phyloP scores from a whole-genome alignment of 768 basidiomycete species.

The Trametes sanguinea region DNA sequence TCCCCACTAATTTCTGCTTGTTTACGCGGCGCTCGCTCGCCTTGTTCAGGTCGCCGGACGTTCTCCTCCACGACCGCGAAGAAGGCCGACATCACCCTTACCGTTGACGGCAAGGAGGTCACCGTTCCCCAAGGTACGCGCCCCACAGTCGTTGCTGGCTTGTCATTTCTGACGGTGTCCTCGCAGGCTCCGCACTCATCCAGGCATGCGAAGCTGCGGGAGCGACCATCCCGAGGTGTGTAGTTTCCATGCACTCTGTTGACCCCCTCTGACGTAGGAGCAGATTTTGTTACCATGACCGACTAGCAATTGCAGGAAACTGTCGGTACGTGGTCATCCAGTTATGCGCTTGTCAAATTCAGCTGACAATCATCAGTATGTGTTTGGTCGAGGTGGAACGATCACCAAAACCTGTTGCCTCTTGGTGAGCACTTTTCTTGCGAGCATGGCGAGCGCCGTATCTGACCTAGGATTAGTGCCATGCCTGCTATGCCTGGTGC shows the following conservation, averaged over 20 bases:
- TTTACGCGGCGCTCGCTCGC: background rate
- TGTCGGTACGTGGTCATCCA: constrained; percentile 66
- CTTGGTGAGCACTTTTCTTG: constrained; percentile 57
- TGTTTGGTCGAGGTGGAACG: constrained; percentile 97
- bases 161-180: constrained; percentile 5
- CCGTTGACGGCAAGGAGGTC: constrained; percentile 96
- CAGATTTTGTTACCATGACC: constrained; percentile 88
- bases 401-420: constrained; percentile 93
- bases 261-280: constrained; percentile 8
- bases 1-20: background rate
- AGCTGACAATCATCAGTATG: constrained; percentile 63
- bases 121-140: constrained; percentile 90
- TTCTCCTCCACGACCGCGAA: constrained; percentile 67
- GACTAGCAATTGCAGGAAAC: constrained; percentile 96
- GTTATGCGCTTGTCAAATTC: no score
- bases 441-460: background rate
- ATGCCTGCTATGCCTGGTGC: constrained; percentile 97
- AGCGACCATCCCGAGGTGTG: constrained; percentile 74
- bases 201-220: constrained; percentile 95
- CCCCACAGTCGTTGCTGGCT: constrained; percentile 3
- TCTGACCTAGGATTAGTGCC: constrained; percentile 51
- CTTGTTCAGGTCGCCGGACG: constrained; percentile 52
- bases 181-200: constrained; percentile 86
- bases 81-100: constrained; percentile 84
- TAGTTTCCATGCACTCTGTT: constrained; percentile 12